phyloP scores from a whole-genome alignment of 2,329 filamentous ascomycete species.

The Phaeosphaeriaceae sp. region DNA sequence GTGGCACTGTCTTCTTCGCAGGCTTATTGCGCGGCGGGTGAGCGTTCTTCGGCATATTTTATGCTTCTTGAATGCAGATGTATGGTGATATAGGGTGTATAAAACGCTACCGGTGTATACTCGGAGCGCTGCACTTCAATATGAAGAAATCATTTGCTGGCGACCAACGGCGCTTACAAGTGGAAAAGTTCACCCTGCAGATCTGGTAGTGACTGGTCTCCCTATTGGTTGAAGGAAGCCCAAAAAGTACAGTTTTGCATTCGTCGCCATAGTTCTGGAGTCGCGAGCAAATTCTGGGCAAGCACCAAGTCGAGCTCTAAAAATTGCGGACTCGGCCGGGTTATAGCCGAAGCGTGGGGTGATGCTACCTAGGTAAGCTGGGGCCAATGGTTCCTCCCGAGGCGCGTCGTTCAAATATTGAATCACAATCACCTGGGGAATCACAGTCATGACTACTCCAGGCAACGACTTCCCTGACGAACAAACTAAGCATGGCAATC shows the following conservation, averaged over 20 bases:
- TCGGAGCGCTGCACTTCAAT: no score
- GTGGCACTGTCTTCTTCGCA: conserved; percentile 50
- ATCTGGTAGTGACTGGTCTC: neutral
- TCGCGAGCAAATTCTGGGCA: neutral
- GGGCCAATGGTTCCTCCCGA: neutral
- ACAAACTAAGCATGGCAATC: conserved; percentile 24
- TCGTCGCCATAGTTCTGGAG: conserved; percentile 1
- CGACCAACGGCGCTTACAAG: conserved; percentile 23
- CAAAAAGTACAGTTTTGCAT: neutral
- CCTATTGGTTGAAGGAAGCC: no score
- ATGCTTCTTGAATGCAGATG: neutral
- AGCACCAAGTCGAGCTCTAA: conserved; percentile 16
- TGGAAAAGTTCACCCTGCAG: conserved; percentile 22
- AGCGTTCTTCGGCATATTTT: conserved; percentile 57
- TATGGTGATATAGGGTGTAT: no score
- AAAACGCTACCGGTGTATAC: conserved; percentile 1
- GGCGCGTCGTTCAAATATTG: conserved; percentile 1
- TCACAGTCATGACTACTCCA: conserved; percentile 10
- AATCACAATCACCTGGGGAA: neutral
- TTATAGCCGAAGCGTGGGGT: conserved; percentile 5
- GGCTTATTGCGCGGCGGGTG: conserved; percentile 53
- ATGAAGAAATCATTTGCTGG: conserved; percentile 13
- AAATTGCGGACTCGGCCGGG: conserved; percentile 19
- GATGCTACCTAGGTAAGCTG: neutral
- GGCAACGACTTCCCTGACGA: neutral